Conservation (phyloP, 2,329 filamentous ascomycete genomes). For the Byssothecium circinans region DNA sequence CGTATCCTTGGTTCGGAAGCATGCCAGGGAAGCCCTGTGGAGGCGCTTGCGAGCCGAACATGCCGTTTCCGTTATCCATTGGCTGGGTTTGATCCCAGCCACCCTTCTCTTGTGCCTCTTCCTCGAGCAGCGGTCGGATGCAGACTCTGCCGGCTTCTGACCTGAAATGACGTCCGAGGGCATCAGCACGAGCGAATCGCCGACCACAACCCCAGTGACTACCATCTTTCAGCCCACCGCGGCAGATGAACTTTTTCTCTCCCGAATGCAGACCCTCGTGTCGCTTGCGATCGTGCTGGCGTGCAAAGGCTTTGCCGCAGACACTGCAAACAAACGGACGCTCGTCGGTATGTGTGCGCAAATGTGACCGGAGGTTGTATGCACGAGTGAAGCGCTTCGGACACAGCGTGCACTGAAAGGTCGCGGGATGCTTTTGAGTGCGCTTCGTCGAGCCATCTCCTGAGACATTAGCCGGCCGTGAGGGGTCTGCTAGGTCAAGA, state of each 20-base stretch:
- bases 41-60: slow-evolving; percentile 34
- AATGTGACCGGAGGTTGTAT: slow-evolving; percentile 92
- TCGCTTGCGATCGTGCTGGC: slow-evolving; percentile 95
- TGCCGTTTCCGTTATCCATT: slow-evolving; percentile 53
- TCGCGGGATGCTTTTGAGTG: slow-evolving; percentile 96
- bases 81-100: slow-evolving; percentile 64
- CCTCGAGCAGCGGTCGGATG: slow-evolving; percentile 95
- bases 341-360: slow-evolving; percentile 96
- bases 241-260: slow-evolving; percentile 98
- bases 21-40: slow-evolving; percentile 35
- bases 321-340: slow-evolving; percentile 96
- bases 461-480: slow-evolving; percentile 63
- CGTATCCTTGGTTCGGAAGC: slow-evolving; percentile 40
- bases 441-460: slow-evolving; percentile 63
- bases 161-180: slow-evolving; percentile 89
- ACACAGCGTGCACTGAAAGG: slow-evolving; percentile 90
- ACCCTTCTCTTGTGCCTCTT: slow-evolving; percentile 80
- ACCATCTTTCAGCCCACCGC: slow-evolving; percentile 80
- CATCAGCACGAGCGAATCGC: slow-evolving; percentile 92
- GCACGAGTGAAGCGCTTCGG: slow-evolving; percentile 95
- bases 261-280: slow-evolving; percentile 95
- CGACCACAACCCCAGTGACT: slow-evolving; percentile 91
- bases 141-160: slow-evolving; percentile 94
- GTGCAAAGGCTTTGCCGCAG: slow-evolving; percentile 94
- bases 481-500: slow-evolving; percentile 86